These are phyloP conservation scores for Xanthoconium separans DNA, from an alignment of 1,284 basidiomycete species.

Conservation along the genomic window DNA sequence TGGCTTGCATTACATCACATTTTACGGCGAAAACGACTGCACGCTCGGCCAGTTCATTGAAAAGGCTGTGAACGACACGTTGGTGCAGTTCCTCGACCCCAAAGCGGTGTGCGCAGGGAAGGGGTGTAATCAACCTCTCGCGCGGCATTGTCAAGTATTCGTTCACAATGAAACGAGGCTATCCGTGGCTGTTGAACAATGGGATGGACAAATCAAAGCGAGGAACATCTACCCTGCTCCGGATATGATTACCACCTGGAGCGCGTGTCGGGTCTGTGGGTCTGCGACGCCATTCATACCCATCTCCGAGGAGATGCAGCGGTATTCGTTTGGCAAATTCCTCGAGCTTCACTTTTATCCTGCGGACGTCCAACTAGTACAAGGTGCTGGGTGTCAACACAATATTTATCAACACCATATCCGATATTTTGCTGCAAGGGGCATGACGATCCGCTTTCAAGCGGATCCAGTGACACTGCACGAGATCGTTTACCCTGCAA, in stretches of 20 bases:
- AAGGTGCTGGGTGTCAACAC: slow-evolving; percentile 85
- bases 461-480: slow-evolving; percentile 81
- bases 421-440: slow-evolving; percentile 85
- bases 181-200: slow-evolving; percentile 84
- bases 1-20: slow-evolving; percentile 72
- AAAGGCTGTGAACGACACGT: slow-evolving; percentile 68
- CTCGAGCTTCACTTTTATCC: slow-evolving; percentile 92
- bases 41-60: slow-evolving; percentile 94
- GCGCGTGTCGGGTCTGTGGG: slow-evolving; percentile 82
- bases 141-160: slow-evolving; percentile 86
- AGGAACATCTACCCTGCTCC: slow-evolving; percentile 53
- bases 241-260: slow-evolving; percentile 90
- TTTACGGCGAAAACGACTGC: slow-evolving; percentile 91
- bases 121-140: slow-evolving; percentile 78
- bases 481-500: slow-evolving; percentile 90
- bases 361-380: slow-evolving; percentile 77
- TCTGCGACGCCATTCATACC: slow-evolving; percentile 85
- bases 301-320: slow-evolving; percentile 90
- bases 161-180: slow-evolving; percentile 88
- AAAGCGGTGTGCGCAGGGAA: slow-evolving; percentile 80
- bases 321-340: slow-evolving; percentile 93
- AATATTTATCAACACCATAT: slow-evolving; percentile 94
- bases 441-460: slow-evolving; percentile 90
- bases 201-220: slow-evolving; percentile 73
- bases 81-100: slow-evolving; percentile 67